Evolutionary conservation across 768 basidiomycete genomes (phyloP).

Genomic region (Serendipita sp.): DNA sequence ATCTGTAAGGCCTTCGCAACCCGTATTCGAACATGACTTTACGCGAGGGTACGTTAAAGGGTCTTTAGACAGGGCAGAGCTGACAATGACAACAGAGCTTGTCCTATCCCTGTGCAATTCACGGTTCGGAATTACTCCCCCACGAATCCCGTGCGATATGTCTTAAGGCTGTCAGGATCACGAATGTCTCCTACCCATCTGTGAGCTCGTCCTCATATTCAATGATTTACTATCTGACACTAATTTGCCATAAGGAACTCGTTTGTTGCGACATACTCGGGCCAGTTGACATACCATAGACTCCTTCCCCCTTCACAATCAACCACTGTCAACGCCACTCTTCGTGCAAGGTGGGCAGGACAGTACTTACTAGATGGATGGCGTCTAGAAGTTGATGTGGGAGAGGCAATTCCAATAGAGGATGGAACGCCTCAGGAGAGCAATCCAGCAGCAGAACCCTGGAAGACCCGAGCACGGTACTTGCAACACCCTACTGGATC

Average conservation of each 20-base stretch:
- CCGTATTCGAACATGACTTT: slow-evolving; percentile 46
- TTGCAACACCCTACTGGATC: slow-evolving; percentile 16
- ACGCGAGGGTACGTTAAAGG: slow-evolving; percentile 38
- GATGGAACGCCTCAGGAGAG: slow-evolving; percentile 20
- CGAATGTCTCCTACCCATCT: slow-evolving; percentile 9
- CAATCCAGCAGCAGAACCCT: slow-evolving; percentile 10
- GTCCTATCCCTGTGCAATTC: slow-evolving; percentile 36
- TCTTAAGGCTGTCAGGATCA: slow-evolving; percentile 30
- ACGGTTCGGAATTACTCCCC: slow-evolving; percentile 57
- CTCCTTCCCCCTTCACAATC: slow-evolving; percentile 34
- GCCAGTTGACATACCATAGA: slow-evolving; percentile 51
- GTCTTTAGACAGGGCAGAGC: neutral
- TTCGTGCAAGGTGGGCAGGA: slow-evolving; percentile 51
- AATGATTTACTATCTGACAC: slow-evolving; percentile 10
- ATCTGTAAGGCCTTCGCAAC: slow-evolving; percentile 26
- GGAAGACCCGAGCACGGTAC: slow-evolving; percentile 26
- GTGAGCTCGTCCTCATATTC: slow-evolving; percentile 12
- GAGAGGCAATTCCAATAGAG: slow-evolving; percentile 27
- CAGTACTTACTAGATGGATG: slow-evolving; percentile 50
- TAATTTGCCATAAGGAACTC: slow-evolving; percentile 18
- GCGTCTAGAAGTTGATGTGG: slow-evolving; percentile 51
- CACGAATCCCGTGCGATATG: slow-evolving; percentile 40
- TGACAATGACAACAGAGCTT: slow-evolving; percentile 29
- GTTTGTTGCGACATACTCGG: slow-evolving; percentile 41
- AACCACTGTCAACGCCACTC: slow-evolving; percentile 27